Conservation (phyloP, 2,329 filamentous ascomycete genomes). For the Diplodia sapinea region DNA sequence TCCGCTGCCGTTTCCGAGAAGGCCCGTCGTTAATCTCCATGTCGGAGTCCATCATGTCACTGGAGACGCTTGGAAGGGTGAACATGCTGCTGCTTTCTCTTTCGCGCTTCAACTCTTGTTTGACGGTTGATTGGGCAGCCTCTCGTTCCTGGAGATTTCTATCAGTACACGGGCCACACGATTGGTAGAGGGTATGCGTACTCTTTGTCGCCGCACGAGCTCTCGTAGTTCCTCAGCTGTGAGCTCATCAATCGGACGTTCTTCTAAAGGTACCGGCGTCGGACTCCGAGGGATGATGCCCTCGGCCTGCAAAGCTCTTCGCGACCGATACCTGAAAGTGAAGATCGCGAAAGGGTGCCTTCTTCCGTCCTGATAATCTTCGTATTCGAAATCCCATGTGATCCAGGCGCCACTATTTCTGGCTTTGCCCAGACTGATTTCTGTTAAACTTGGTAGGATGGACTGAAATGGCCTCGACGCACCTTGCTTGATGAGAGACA, state of each 20-base stretch:
- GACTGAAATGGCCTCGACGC: background rate
- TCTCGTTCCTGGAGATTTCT: background rate
- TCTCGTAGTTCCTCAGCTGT: constrained; percentile 38
- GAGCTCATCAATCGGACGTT: constrained; percentile 36
- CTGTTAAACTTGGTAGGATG: background rate
- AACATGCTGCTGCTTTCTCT: constrained; percentile 11
- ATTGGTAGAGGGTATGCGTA: background rate
- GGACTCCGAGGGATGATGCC: constrained; percentile 42
- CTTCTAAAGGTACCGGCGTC: constrained; percentile 38
- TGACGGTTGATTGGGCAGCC: background rate
- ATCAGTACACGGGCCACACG: background rate
- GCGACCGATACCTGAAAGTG: constrained; percentile 41
- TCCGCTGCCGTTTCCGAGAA: constrained; percentile 16
- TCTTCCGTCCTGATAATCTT: constrained; percentile 8
- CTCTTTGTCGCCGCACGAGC: constrained; percentile 36
- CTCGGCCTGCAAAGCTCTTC: constrained; percentile 42
- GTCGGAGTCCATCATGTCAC: constrained; percentile 11
- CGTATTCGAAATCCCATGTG: constrained; percentile 21
- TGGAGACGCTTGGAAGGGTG: constrained; percentile 2
- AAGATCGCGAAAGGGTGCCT: constrained; percentile 37
- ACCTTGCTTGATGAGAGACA: constrained; percentile 37
- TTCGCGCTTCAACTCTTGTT: constrained; percentile 11
- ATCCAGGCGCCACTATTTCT: constrained; percentile 19
- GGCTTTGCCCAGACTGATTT: constrained; percentile 5
- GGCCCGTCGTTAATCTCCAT: constrained; percentile 17